Evolutionary conservation across 75 land plant species (phyloP), one percentile per base, ranked within the genome.

Genomic region (Larix kaempferi): DNA sequence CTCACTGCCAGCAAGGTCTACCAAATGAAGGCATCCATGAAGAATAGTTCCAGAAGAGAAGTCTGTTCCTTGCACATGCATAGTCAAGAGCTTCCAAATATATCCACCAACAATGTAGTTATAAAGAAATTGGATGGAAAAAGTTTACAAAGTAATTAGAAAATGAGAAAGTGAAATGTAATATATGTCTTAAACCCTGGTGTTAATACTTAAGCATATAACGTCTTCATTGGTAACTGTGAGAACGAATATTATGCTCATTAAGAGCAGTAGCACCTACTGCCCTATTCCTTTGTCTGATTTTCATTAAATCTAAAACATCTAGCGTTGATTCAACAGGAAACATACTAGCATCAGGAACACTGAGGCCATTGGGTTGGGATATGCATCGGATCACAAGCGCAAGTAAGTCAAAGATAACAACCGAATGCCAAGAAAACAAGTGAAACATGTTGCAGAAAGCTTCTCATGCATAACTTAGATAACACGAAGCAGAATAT

Each of bases 1-100:
- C 84, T 98, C 98, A 88, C 99, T 98, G 25, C 99, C 99, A 74
- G 99, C 99, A 75, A 98, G 93, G 77, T 98, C 98, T 25, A 98
- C 87, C 75, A 98, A n/a, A n/a, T n/a, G n/a, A n/a, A n/a, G n/a
- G n/a, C n/a, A n/a, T n/a, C n/a, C n/a, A n/a, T n/a, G n/a, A n/a
- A n/a, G n/a, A n/a, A n/a, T n/a, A n/a, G n/a, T n/a, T n/a, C n/a
- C n/a, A n/a, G n/a, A n/a, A n/a, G n/a, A n/a, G n/a, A n/a, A n/a
- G n/a, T n/a, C n/a, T n/a, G n/a, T n/a, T n/a, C n/a, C n/a, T n/a
- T n/a, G 94, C 69, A 98, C 98, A 84, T 98, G 99, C 71, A 95
- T 90, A 52, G 99, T 94, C 56, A 98, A 82, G 58, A 98, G 84
- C 79, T 96, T 98, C 91, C 79, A 81, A 59, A 59, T 27, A 65